Base-by-base conservation (phyloP, 1,284 basidiomycete species). In the Amylostereum areolatum region DNA sequence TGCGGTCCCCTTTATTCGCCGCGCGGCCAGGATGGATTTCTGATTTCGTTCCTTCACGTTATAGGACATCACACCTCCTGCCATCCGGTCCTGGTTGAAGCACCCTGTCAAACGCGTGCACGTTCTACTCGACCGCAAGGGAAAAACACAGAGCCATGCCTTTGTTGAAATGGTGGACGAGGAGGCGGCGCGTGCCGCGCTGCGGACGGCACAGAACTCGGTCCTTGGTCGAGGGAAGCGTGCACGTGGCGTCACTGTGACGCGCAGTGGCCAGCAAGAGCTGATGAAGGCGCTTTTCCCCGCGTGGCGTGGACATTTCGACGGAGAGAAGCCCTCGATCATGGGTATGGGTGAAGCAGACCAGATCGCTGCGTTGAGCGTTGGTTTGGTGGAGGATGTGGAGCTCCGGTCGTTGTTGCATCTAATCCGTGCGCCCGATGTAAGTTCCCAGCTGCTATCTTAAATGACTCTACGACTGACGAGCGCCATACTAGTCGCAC, bases 201-300 rank as follows among this genome's bases (percentile, higher is more conserved):
- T 90, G 8, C 73, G 87, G 9, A 77, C 78, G 6, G 82, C 74
- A 2, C 74, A 78, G 56, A 78, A 77, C 54, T 73, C 73, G 47
- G 83, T 90, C n/a, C 73, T 91, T 27, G 88, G 88, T 18, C 75
- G 74, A 52, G 88, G 88, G 45, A 80, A 78, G 56, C 72, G 88
- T 37, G 84, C 86, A 5, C 74, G 89, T 12, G 87, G 86, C 27
- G 88, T 91, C 31, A 90, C 88, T 5, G 74, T 91, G 43, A 91
- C 89, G 2, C 72, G 84, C 50, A 86, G 83, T 53, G 77, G 75
- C 28, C 85, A 89, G 62, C 82, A 81, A 56, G 88, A 90, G 59
- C 71, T 91, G 29, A 88, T 89, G 88, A 67, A 73, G 52, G 81
- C 85, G 81, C 61, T 91, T 3, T 91, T 90, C 67, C 87, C 88